Evolutionary conservation across 345 rosid species (phyloP).

Genomic region (Abelmoschus esculentus): DNA sequence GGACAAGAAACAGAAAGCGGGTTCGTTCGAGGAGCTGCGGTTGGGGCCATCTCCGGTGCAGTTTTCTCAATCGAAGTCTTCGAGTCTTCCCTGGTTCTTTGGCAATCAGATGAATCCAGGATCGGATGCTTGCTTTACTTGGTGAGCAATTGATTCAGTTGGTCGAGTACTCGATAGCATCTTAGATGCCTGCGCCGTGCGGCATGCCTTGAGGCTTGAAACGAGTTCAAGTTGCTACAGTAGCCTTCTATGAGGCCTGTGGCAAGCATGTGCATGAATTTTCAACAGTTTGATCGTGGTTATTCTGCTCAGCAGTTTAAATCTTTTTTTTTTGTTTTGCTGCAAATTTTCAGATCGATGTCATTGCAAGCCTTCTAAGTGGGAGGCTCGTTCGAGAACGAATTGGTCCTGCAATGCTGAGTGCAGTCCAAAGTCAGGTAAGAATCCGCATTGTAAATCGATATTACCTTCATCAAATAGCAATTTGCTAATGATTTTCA

Average conservation of each 20-base stretch:
- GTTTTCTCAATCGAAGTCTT: conserved; percentile 98
- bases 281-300: neutral
- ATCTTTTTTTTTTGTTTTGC: neutral
- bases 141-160: too few relatives aligned
- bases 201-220: neutral
- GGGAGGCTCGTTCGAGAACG: conserved; percentile 97
- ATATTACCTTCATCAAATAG: neutral
- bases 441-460: neutral
- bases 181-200: neutral
- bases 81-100: conserved; percentile 88
- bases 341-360: conserved; percentile 68
- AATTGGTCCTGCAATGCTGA: conserved; percentile 97
- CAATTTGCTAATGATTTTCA: conserved; percentile 11
- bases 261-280: too few relatives aligned
- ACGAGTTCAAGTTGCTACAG: too few relatives aligned
- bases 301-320: neutral
- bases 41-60: conserved; percentile 99
- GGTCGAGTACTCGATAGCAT: too few relatives aligned
- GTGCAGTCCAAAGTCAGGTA: conserved; percentile 99
- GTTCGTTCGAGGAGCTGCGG: conserved; percentile 90
- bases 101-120: conserved; percentile 94
- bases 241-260: too few relatives aligned
- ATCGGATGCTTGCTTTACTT: conserved; percentile 56
- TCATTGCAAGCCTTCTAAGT: conserved; percentile 89
- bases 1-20: conserved; percentile 99